These are phyloP conservation scores for Voacanga thouarsii DNA, from an alignment of 257 asterid species.

Conservation along the genomic window DNA sequence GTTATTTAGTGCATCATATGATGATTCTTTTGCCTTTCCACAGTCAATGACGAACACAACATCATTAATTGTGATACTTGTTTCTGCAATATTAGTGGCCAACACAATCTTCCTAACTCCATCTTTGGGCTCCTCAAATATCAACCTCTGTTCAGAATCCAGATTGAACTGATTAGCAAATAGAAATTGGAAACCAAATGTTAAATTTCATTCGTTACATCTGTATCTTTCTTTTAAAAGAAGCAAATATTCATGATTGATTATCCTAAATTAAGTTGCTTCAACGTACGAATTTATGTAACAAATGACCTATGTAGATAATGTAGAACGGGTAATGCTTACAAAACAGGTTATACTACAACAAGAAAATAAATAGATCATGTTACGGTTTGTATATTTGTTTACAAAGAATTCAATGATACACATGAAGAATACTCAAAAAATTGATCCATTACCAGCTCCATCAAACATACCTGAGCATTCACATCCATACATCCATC, in stretches of 20 bases:
- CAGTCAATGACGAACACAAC: constrained; percentile 85
- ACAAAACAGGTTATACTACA: neutral
- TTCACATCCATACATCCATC: neutral
- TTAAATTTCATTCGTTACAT: neutral
- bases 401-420: neutral
- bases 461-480: neutral
- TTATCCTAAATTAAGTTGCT: neutral
- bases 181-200: constrained; percentile 10
- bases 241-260: neutral
- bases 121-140: constrained; percentile 72
- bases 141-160: constrained; percentile 61
- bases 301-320: neutral
- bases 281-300: neutral
- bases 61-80: constrained; percentile 90
- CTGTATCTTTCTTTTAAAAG: neutral
- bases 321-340: neutral
- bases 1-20: constrained; percentile 92
- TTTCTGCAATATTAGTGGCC: constrained; percentile 96
- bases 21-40: constrained; percentile 93
- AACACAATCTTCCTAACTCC: constrained; percentile 85
- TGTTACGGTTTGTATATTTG: neutral
- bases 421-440: neutral
- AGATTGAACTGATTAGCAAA: constrained; percentile 25
- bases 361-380: neutral
- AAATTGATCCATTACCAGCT: neutral